Conservation (phyloP, 306 rosid species). For the Phaseolus lunatus region DNA sequence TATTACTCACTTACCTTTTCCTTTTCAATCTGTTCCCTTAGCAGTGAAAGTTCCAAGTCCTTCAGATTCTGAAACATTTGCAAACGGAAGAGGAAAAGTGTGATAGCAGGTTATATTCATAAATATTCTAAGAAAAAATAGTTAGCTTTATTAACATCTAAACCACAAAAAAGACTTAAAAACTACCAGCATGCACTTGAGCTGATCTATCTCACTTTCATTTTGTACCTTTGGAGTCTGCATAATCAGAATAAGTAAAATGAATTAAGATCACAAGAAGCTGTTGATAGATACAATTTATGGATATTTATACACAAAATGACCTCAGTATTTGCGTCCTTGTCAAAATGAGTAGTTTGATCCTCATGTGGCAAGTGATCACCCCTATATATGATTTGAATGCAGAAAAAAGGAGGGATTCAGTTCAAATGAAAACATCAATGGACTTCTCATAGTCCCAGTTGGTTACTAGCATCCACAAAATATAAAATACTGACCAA, state of each 20-base stretch:
- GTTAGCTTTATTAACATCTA: slow-evolving; percentile 20
- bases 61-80: slow-evolving; percentile 71
- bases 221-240: slow-evolving; percentile 64
- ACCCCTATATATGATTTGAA: slow-evolving; percentile 58
- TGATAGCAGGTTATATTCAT: slow-evolving; percentile 41
- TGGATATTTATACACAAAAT: slow-evolving; percentile 15
- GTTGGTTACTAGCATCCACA: slow-evolving; percentile 20
- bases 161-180: slow-evolving; percentile 36
- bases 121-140: slow-evolving; percentile 17
- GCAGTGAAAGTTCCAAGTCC: slow-evolving; percentile 77
- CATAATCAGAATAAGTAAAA: slow-evolving; percentile 38
- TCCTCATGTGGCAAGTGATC: slow-evolving; percentile 54
- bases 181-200: slow-evolving; percentile 87
- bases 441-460: slow-evolving; percentile 24
- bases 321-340: slow-evolving; percentile 67
- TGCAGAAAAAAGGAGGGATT: slow-evolving; percentile 9
- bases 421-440: slow-evolving; percentile 40
- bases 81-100: slow-evolving; percentile 27
- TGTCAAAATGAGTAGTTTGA: slow-evolving; percentile 47
- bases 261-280: slow-evolving; percentile 30
- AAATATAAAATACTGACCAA: slow-evolving; percentile 55
- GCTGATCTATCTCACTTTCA: slow-evolving; percentile 68
- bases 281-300: slow-evolving; percentile 37
- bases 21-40: slow-evolving; percentile 83
- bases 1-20: slow-evolving; percentile 71